phyloP scores from a whole-genome alignment of 2,329 filamentous ascomycete species.

The Trichoderma aggressivum region DNA sequence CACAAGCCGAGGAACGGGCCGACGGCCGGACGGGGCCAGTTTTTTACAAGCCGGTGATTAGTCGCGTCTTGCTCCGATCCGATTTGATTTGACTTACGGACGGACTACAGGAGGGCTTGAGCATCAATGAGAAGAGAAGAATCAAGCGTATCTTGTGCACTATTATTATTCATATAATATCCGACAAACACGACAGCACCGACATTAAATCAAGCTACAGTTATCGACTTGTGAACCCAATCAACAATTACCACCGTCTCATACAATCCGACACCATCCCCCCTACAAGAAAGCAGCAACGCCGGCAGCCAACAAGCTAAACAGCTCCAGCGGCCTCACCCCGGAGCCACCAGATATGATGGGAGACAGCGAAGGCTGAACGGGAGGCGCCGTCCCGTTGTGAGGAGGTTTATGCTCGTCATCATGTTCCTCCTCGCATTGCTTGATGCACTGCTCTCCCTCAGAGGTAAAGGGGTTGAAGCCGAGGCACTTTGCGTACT shows the following conservation, averaged over 20 bases:
- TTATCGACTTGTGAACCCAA: neutral
- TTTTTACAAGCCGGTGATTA: neutral
- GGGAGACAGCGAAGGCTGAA: constrained; percentile 6
- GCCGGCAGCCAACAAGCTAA: constrained; percentile 27
- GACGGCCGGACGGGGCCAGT: neutral
- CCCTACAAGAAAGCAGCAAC: constrained; percentile 27
- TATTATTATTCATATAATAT: neutral
- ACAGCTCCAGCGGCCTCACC: constrained; percentile 21
- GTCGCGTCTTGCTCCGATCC: neutral
- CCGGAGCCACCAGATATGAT: constrained; percentile 24
- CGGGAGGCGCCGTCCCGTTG: neutral
- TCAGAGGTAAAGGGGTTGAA: neutral
- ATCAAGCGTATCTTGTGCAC: neutral
- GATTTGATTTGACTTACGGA: neutral
- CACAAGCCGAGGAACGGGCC: constrained; percentile 6
- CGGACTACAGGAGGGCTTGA: neutral
- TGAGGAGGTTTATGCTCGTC: neutral
- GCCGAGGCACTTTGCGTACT: constrained; percentile 7
- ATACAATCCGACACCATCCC: neutral
- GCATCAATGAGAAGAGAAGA: neutral
- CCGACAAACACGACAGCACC: neutral
- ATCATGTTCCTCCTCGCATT: neutral
- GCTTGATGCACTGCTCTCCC: neutral
- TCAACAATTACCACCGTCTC: neutral
- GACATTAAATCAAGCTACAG: neutral